Base-by-base conservation (phyloP, 106 monocot species). In the Iris macrosiphon region DNA sequence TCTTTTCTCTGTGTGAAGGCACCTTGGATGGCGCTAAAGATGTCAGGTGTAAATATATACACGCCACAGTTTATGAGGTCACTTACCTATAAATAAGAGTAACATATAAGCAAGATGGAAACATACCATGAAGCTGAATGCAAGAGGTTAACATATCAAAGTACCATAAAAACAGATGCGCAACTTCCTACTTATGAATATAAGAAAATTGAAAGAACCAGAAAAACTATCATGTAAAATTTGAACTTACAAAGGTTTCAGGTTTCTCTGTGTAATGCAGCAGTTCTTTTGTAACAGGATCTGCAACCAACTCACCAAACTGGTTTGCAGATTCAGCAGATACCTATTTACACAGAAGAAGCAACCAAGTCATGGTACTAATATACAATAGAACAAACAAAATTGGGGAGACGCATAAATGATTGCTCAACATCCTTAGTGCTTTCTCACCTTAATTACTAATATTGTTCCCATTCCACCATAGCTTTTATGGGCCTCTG, bases 271-370 rank as follows among this genome's bases (percentile, higher is more conserved):
- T 81, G 37, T 90, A 90, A 33, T 90, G 89, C 20, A 90, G 59
- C 21, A 90, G 75, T 57, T 84, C 89, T 32, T 81, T 78, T 49
- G 84, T 81, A 2, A 51, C 45, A 45, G 70, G 84, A 69, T 90
- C 89, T 35, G 89, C 84, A 47, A 90, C 89, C 33, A 90, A 74
- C 72, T 85, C 89, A 48, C 89, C 89, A 78, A 84, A 90, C 31
- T 90, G 81, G 53, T 62, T 84, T 14, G 89, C 89, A 26, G 41
- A 58, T 41, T 58, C 57, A 40, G 57, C 57, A 27, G 57, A 58
- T 6, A 58, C 57, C 57, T 58, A 41, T 42, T 22, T 12, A 23
- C 14, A 55, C 23, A 55, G 21, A 38, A 20, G 23, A 50, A n/a
- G n/a, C n/a, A n/a, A n/a, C n/a, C n/a, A n/a, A n/a, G n/a, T n/a